Conservation (phyloP, 2,329 filamentous ascomycete genomes). For the Emmonsiellopsis sp. region DNA sequence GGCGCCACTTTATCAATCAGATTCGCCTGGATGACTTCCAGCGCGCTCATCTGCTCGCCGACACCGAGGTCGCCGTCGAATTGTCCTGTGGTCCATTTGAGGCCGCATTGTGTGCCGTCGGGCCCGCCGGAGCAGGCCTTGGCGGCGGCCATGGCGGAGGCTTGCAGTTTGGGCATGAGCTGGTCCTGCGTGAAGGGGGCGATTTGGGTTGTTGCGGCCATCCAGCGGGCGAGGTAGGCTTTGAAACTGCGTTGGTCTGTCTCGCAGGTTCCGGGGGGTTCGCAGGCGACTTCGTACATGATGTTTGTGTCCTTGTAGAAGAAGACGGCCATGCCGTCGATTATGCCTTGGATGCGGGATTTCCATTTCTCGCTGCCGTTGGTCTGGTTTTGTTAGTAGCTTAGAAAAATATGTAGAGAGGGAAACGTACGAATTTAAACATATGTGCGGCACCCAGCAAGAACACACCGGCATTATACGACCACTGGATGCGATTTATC, state of each 20-base stretch:
- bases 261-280: slow-evolving; percentile 52
- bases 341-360: slow-evolving; percentile 45
- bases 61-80: slow-evolving; percentile 55
- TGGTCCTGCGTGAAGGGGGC: slow-evolving; percentile 49
- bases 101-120: slow-evolving; percentile 53
- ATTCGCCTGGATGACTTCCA: slow-evolving; percentile 55
- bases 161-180: slow-evolving; percentile 51
- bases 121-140: slow-evolving; percentile 53
- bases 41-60: slow-evolving; percentile 60
- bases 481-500: slow-evolving; percentile 54
- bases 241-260: slow-evolving; percentile 67
- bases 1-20: slow-evolving; percentile 40
- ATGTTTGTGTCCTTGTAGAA: slow-evolving; percentile 42
- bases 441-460: slow-evolving; percentile 55
- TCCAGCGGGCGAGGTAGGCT: slow-evolving; percentile 59
- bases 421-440: slow-evolving; percentile 51
- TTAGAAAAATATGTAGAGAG: not conserved
- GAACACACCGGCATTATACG: slow-evolving; percentile 56
- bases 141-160: slow-evolving; percentile 52
- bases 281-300: slow-evolving; percentile 60
- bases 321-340: slow-evolving; percentile 43
- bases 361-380: slow-evolving; percentile 45
- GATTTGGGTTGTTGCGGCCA: slow-evolving; percentile 52
- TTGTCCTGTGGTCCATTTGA: slow-evolving; percentile 48
- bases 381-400: slow-evolving; percentile 23